A percentile compares a stretch with the other conserved stretches of the same genome.
Evolutionary conservation across 495 filamentous ascomycete species (phyloP).

Genomic region (Pyrenula massariospora): DNA sequence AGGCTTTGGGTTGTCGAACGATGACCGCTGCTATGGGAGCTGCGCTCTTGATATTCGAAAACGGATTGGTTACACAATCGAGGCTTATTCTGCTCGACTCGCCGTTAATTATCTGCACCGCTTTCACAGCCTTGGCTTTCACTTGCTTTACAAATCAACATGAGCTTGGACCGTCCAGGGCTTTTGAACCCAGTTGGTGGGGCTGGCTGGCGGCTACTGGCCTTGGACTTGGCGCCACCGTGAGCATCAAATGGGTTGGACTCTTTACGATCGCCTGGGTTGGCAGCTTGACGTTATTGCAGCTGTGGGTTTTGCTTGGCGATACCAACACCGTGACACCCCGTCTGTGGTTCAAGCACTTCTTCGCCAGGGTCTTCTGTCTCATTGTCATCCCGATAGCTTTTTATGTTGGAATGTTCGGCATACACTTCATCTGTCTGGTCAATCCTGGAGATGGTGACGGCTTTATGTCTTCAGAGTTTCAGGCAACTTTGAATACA

Average conservation of each 20-base stretch:
- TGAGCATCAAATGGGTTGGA: slow-evolving; percentile 98
- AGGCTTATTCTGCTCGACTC: slow-evolving; percentile 93
- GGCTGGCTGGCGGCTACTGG: slow-evolving; percentile 90
- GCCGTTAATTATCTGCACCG: slow-evolving; percentile 85
- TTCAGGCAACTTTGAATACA: slow-evolving; percentile 92
- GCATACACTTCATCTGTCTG: slow-evolving; percentile 86
- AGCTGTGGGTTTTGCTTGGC: slow-evolving; percentile 89
- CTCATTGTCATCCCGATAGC: slow-evolving; percentile 79
- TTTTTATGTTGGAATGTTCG: slow-evolving; percentile 95
- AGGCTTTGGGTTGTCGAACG: slow-evolving; percentile 81
- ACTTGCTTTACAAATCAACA: slow-evolving; percentile 93
- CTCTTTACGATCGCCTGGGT: slow-evolving; percentile 99
- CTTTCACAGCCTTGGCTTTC: slow-evolving; percentile 83
- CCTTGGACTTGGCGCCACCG: slow-evolving; percentile 75
- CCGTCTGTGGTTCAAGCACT: slow-evolving; percentile 86
- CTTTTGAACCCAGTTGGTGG: slow-evolving; percentile 89
- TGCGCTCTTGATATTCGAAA: slow-evolving; percentile 85
- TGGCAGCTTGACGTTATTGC: slow-evolving; percentile 76
- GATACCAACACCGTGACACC: slow-evolving; percentile 75
- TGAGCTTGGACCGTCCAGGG: slow-evolving; percentile 76
- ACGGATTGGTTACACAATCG: slow-evolving; percentile 87
- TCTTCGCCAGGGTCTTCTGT: slow-evolving; percentile 83
- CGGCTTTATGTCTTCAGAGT: slow-evolving; percentile 98
- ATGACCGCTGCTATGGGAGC: slow-evolving; percentile 72
- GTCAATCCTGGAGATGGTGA: slow-evolving; percentile 93